Base-by-base conservation (phyloP, 2,329 filamentous ascomycete species). In the Trichoderma afroharzianum region DNA sequence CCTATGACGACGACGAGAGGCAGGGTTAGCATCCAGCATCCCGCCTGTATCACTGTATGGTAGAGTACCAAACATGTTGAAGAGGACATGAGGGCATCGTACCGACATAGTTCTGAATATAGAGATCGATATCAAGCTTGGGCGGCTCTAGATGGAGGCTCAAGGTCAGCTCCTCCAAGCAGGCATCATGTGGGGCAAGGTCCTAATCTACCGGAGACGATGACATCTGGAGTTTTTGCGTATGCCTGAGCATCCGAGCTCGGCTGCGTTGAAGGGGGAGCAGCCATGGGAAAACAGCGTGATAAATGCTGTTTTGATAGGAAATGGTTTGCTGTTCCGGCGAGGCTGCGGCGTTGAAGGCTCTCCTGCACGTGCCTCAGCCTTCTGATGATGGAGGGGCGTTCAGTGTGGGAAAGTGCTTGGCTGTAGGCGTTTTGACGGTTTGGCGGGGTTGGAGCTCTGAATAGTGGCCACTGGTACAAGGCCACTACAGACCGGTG, bases 61-160 rank as follows among this genome's bases (percentile, higher is more conserved):
- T n/a, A n/a, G 57, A 21, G 18, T 14, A 8, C 32, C 15, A 18
- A 6, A 3, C 6, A 30, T n/a, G 39, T 1, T 6, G 2, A 12
- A 57, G 26, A 43, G 9, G 43, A 21, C 14, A 30, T 32, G 50
- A 59, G 33, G 12, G 39, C 61, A 6, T 75, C 83, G 59, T 82
- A 95, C 95, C 94, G 79, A 85, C 87, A 82, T 98, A 99, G 79
- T 98, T 97, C 75, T 91, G 87, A 63, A 97, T 92, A 81, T 98
- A 98, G 47, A 92, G 89, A 73, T 98, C 94, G 55, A 99, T 88
- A 77, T 98, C 96, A 76, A 98, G 91, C 79, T 95, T 97, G 11
- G 95, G 95, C 7, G 88, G 82, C 62, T 94, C 93, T 95, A 67
- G 43, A 36, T 30, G 21, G 55, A 70, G 50, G 21, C 30, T n/a